Evolutionary conservation across 257 asterid genomes (phyloP).

Genomic region (Salvia hispanica): DNA sequence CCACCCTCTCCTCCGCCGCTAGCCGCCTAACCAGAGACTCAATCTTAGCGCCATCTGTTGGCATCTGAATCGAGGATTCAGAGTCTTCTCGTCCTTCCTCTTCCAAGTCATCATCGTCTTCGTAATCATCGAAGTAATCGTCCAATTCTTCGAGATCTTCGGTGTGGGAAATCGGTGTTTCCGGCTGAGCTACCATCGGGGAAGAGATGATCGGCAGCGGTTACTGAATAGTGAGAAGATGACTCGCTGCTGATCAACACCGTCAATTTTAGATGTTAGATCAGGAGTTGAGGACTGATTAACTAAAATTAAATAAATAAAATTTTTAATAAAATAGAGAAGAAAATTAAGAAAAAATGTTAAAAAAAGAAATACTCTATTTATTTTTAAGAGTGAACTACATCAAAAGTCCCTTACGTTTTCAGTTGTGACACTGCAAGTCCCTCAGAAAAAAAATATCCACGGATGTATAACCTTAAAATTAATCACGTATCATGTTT

Average conservation of each 20-base stretch:
- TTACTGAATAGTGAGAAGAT: constrained; percentile 13
- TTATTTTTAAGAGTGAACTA: no score
- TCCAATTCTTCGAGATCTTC: constrained; percentile 29
- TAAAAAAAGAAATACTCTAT: no score
- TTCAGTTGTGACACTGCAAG: no score
- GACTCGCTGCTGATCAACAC: constrained; percentile 11
- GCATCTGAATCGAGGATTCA: constrained; percentile 35
- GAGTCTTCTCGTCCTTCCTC: constrained; percentile 40
- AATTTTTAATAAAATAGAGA: no score
- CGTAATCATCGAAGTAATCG: constrained; percentile 39
- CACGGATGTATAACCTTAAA: no score
- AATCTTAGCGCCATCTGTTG: constrained; percentile 47
- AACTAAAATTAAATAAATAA: no score
- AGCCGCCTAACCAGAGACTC: constrained; percentile 62
- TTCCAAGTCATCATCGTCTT: constrained; percentile 44
- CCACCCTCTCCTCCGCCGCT: constrained; percentile 65
- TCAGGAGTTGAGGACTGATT: neutral
- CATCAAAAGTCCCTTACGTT: no score
- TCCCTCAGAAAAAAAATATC: no score
- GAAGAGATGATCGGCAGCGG: constrained; percentile 19
- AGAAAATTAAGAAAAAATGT: no score
- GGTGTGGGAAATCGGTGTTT: constrained; percentile 16
- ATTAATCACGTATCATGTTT: no score
- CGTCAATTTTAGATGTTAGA: neutral
- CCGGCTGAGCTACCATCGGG: constrained; percentile 36